Evolutionary conservation across 768 basidiomycete species (phyloP).

Genomic region (Panellus pusillus): DNA sequence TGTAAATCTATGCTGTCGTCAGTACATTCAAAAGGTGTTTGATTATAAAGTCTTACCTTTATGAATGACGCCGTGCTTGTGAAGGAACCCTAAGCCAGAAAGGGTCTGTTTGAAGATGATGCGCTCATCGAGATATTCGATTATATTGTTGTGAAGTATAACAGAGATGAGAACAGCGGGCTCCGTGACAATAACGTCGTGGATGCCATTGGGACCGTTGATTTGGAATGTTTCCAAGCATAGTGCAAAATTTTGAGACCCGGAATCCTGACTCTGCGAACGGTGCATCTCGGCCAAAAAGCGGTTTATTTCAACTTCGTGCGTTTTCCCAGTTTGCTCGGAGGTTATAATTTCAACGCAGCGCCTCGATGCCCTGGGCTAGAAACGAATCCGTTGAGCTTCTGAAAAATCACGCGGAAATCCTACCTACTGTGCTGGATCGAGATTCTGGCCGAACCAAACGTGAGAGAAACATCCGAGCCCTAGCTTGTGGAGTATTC

Average conservation of each 20-base stretch:
- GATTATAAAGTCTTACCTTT: neutral
- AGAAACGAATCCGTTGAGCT: no score
- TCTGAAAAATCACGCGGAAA: no score
- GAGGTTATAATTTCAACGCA: neutral
- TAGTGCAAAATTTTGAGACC: neutral
- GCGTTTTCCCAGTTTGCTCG: neutral
- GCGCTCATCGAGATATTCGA: neutral
- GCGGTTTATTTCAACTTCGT: neutral
- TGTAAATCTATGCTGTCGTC: neutral
- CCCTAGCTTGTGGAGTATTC: neutral
- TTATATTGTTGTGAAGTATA: neutral
- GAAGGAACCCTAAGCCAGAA: neutral
- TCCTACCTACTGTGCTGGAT: neutral
- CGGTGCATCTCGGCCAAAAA: neutral
- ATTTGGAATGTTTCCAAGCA: neutral
- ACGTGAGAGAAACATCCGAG: neutral
- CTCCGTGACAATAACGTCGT: neutral
- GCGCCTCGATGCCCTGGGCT: neutral
- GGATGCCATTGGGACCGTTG: neutral
- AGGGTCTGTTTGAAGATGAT: neutral
- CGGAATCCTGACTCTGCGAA: neutral
- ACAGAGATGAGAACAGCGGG: neutral
- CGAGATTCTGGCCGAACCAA: neutral
- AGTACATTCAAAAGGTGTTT: no score
- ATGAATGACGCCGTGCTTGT: neutral